phyloP scores from a whole-genome alignment of 179 eudicot genomes.

The Corrigiola litoralis region DNA sequence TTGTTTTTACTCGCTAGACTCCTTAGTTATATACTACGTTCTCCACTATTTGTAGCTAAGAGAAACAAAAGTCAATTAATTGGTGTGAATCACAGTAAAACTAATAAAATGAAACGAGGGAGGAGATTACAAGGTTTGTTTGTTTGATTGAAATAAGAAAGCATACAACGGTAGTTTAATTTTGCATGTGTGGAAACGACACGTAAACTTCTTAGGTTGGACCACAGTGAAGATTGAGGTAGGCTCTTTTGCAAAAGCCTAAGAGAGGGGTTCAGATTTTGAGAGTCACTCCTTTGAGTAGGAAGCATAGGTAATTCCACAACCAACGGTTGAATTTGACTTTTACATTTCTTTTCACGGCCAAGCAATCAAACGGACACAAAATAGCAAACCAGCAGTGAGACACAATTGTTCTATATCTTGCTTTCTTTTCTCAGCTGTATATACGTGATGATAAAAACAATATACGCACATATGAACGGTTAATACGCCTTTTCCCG shows the following conservation, averaged over 20 bases:
- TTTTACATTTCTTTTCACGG: conserved; percentile 5
- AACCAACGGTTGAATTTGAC: conserved; percentile 35
- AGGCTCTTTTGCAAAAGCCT: not conserved
- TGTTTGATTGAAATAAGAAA: too few relatives aligned
- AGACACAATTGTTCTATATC: not conserved
- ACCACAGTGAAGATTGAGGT: conserved; percentile 1
- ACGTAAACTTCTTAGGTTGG: conserved; percentile 15
- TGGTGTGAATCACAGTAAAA: too few relatives aligned
- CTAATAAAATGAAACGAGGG: too few relatives aligned
- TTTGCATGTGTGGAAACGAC: not conserved
- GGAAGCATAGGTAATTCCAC: conserved; percentile 8
- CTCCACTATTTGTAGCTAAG: too few relatives aligned
- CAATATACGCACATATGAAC: too few relatives aligned
- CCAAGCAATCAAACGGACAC: not conserved
- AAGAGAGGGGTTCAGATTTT: conserved; percentile 15
- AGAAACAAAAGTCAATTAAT: too few relatives aligned
- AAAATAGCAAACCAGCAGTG: not conserved
- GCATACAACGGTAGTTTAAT: not conserved
- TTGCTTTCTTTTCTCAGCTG: too few relatives aligned
- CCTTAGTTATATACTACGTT: too few relatives aligned
- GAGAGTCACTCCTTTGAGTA: not conserved
- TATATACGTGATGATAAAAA: too few relatives aligned
- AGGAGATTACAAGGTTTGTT: too few relatives aligned
- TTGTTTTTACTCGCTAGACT: too few relatives aligned
- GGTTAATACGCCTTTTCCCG: too few relatives aligned